These are phyloP conservation scores for Cryptomeria japonica DNA, from an alignment of 75 land plant genomes.

Conservation along the genomic window DNA sequence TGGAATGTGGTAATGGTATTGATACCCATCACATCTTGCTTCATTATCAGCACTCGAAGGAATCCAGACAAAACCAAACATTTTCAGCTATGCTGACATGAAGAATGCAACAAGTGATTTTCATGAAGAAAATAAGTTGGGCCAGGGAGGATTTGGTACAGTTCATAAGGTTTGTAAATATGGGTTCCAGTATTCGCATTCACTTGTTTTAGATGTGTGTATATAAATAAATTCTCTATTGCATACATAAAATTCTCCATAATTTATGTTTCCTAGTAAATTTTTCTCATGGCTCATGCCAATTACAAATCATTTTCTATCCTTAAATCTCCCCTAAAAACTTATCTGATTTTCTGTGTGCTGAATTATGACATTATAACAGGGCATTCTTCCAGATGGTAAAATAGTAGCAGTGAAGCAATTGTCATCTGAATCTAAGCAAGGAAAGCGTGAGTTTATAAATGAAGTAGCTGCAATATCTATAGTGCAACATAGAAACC, in stretches of 20 bases:
- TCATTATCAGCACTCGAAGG: conserved; percentile 34
- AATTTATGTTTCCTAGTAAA: neutral
- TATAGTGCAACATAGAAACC: conserved; percentile 23
- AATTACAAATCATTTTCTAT: neutral
- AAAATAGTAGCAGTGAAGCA: conserved; percentile 25
- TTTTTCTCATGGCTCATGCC: neutral
- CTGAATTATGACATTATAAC: neutral
- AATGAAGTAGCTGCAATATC: conserved; percentile 32
- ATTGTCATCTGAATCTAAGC: conserved; percentile 15
- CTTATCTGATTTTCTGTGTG: neutral
- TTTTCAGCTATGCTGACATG: conserved; percentile 41
- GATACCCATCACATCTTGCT: neutral
- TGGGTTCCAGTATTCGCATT: neutral
- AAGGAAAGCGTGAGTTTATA: conserved; percentile 24
- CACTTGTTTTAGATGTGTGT: neutral
- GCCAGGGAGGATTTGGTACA: conserved; percentile 26
- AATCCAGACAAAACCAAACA: conserved; percentile 25
- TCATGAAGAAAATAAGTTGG: conserved; percentile 23
- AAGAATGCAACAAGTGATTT: conserved; percentile 20
- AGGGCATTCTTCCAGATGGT: conserved; percentile 19
- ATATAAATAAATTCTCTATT: neutral
- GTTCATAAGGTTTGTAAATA: conserved; percentile 29
- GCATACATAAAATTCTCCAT: neutral
- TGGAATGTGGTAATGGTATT: neutral
- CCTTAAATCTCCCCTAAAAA: neutral